Percentiles rank a stretch among this genome's conserved stretches.
These are phyloP conservation scores for Mycena filopes DNA, from an alignment of 768 basidiomycete genomes.

Conservation along the genomic window DNA sequence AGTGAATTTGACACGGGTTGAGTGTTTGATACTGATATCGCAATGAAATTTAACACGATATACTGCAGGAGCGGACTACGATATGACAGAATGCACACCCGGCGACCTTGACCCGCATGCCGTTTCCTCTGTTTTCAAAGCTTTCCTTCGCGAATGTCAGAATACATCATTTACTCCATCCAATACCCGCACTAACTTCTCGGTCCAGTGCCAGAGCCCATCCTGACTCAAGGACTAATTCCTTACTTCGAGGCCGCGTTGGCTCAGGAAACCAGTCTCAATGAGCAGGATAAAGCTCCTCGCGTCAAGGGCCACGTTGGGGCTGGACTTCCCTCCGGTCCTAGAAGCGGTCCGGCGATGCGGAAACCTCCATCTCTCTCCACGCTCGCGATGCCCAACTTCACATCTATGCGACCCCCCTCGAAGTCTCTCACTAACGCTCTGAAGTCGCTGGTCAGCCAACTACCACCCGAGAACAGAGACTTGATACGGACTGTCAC, in stretches of 20 bases:
- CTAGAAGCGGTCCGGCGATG: constrained; percentile 53
- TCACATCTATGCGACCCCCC: constrained; percentile 68
- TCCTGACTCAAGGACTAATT: constrained; percentile 77
- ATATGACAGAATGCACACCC: constrained; percentile 80
- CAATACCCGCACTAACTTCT: constrained; percentile 3
- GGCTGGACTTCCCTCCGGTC: constrained; percentile 47
- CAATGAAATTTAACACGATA: constrained; percentile 27
- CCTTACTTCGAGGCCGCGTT: constrained; percentile 86
- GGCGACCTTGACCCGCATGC: constrained; percentile 95
- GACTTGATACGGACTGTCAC: constrained; percentile 87
- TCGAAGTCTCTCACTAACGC: constrained; percentile 67
- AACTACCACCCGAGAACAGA: constrained; percentile 82
- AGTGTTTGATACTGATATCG: constrained; percentile 29
- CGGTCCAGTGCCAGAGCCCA: constrained; percentile 81
- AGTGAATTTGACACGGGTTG: constrained; percentile 86
- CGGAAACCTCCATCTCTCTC: constrained; percentile 85
- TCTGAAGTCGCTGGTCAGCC: constrained; percentile 70
- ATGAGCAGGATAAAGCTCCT: constrained; percentile 42
- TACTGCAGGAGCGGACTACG: constrained; percentile 81
- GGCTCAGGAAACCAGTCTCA: constrained; percentile 59
- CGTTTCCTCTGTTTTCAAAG: constrained; percentile 92
- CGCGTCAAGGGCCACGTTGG: constrained; percentile 41
- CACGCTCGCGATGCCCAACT: constrained; percentile 78
- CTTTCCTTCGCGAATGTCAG: constrained; percentile 92
- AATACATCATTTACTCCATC: constrained; percentile 31